Conservation (phyloP, 1,284 basidiomycete genomes). For the Phylloboletellus chloephorus region DNA sequence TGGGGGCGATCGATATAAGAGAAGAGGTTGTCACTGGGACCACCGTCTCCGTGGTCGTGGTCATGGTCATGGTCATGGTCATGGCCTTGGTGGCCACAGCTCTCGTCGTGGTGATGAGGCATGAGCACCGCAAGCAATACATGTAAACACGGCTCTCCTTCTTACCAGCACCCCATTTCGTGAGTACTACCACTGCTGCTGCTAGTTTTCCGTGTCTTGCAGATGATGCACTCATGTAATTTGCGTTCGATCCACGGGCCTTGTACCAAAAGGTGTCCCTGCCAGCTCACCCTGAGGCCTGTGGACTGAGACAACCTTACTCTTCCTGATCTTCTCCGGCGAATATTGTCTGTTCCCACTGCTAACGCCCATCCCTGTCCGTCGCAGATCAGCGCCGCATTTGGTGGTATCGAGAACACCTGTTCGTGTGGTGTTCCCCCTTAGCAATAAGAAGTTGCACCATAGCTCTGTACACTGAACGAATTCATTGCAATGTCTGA, state of each 20-base stretch:
- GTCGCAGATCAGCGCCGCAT: neutral
- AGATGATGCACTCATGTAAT: conserved; percentile 68
- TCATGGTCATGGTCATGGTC: conserved; percentile 48
- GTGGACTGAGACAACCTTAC: conserved; percentile 61
- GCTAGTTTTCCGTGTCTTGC: conserved; percentile 2
- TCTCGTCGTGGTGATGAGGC: conserved; percentile 47
- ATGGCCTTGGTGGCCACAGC: conserved; percentile 53
- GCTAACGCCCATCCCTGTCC: conserved; percentile 12
- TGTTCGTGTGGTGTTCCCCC: conserved; percentile 13
- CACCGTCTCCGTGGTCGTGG: conserved; percentile 45
- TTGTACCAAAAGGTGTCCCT: conserved; percentile 64
- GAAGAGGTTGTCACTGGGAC: conserved; percentile 66
- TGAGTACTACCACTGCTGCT: conserved; percentile 14
- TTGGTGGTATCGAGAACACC: conserved; percentile 4
- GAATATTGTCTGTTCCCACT: conserved; percentile 7
- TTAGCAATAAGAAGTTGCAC: conserved; percentile 16
- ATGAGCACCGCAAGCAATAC: too few relatives aligned
- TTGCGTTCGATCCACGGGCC: conserved; percentile 69
- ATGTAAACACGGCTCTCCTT: conserved; percentile 22
- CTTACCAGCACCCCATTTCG: conserved; percentile 2
- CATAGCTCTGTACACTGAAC: conserved; percentile 16
- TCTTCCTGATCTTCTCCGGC: conserved; percentile 38
- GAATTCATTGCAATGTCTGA: conserved; percentile 24
- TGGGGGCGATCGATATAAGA: conserved; percentile 65
- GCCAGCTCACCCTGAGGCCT: conserved; percentile 65